Evolutionary conservation across 2,329 filamentous ascomycete genomes (phyloP), one percentile per base, ranked within the genome.

Genomic region (Ophiostoma angusticollis): DNA sequence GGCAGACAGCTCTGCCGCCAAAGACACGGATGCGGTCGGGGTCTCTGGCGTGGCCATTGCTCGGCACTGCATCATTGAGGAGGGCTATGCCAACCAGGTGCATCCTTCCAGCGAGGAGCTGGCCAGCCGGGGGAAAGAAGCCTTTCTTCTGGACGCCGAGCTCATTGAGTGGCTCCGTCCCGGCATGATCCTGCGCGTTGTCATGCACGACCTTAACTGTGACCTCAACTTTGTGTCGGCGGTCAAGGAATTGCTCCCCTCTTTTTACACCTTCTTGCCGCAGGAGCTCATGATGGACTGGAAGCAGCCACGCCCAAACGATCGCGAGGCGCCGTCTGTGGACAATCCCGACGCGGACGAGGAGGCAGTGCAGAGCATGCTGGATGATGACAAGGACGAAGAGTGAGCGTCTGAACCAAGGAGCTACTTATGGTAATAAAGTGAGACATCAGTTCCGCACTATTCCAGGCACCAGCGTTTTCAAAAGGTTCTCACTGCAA

Each of bases 261-360:
- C 69, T 0, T 83, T 81, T 52, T 74, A 81, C 52, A 69, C 64
- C 0, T 73, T 74, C 41, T 59, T 86, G 19, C 68, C 72, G 1
- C 84, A 87, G 53, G 72, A 79, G 47, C 60, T 82, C 47, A 82
- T 87, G 78, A 50, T 65, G 17, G 56, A 65, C 14, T 86, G 72
- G 68, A 82, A 76, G 54, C 58, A 69, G 18, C 78, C 78, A 0
- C 52, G 52, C 3, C 49, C 49, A 1, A 61, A 61, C 21, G 57
- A 65, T 12, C 62, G 68, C 1, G 63, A 64, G 3, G 59, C 63
- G 2, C 65, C 61, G 4, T 71, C 65, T 1, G 56, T 65, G 3
- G 49, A 62, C 9, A 49, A 66, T 35, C 54, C 49, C 2, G 52
- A 54, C 12, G 51, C 49, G 11, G 56, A 57, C 25, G 55, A 60